phyloP scores from a whole-genome alignment of 2,329 filamentous ascomycete species.

The Fusarium coffeatum region DNA sequence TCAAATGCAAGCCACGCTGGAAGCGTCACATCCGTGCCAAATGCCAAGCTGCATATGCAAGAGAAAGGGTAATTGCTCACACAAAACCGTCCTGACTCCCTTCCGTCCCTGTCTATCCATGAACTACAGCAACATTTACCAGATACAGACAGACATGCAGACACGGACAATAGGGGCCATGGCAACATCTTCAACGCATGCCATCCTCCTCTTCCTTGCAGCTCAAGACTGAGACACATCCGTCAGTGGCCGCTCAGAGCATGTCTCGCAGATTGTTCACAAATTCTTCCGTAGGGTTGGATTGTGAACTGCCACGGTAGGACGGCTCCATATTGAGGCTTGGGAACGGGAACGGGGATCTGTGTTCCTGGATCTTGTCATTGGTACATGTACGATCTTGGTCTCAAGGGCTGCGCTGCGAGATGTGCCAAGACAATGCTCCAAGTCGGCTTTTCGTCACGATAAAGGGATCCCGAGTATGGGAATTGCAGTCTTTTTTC shows the following conservation, averaged over 20 bases:
- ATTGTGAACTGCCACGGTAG: constrained; percentile 15
- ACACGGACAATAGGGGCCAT: not conserved
- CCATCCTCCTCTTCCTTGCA: constrained; percentile 17
- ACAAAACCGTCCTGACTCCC: constrained; percentile 2
- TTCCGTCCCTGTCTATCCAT: not conserved
- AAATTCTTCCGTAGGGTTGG: constrained; percentile 8
- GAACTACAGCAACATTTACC: not conserved
- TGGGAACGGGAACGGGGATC: not conserved
- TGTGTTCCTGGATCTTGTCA: not conserved
- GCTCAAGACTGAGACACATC: constrained; percentile 12
- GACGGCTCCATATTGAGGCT: constrained; percentile 23
- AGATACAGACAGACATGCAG: not conserved
- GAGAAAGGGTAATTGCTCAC: constrained; percentile 8
- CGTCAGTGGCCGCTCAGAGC: constrained; percentile 4
- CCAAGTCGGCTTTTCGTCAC: constrained; percentile 17
- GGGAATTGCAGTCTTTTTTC: not conserved
- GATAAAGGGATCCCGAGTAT: not conserved
- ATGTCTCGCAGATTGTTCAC: constrained; percentile 10
- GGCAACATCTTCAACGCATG: constrained; percentile 10
- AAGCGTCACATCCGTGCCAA: constrained; percentile 30
- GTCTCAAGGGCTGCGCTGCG: not conserved
- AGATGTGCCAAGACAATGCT: constrained; percentile 12
- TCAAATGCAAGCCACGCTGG: constrained; percentile 38
- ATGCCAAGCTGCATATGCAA: constrained; percentile 9
- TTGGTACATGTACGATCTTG: constrained; percentile 23